Conservation (phyloP, 2,329 filamentous ascomycete species). For the Hymenoscyphus salicellus region DNA sequence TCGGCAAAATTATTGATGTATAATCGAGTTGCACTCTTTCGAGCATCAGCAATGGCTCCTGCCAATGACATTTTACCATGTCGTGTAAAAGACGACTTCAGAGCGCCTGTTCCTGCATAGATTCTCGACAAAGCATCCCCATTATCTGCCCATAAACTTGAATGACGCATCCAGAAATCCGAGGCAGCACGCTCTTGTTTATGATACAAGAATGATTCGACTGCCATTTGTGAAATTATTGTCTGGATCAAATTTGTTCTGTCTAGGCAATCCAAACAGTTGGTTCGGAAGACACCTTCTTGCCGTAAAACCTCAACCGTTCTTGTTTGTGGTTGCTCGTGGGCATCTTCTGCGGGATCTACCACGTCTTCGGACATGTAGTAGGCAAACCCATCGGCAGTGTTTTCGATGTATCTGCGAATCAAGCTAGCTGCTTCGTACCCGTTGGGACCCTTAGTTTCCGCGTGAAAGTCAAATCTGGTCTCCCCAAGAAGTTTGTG, state of each 20-base stretch:
- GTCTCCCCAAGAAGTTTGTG: slow-evolving; percentile 76
- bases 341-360: slow-evolving; percentile 40
- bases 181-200: slow-evolving; percentile 64
- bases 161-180: slow-evolving; percentile 91
- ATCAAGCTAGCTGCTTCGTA: slow-evolving; percentile 92
- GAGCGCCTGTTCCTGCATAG: slow-evolving; percentile 90
- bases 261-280: slow-evolving; percentile 93
- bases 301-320: slow-evolving; percentile 77
- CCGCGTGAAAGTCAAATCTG: slow-evolving; percentile 94
- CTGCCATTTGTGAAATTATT: slow-evolving; percentile 88
- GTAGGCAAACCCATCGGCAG: slow-evolving; percentile 87
- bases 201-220: slow-evolving; percentile 79
- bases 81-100: slow-evolving; percentile 93
- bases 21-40: slow-evolving; percentile 88
- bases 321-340: slow-evolving; percentile 38
- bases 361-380: slow-evolving; percentile 72
- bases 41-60: slow-evolving; percentile 88
- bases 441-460: slow-evolving; percentile 79
- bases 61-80: slow-evolving; percentile 94
- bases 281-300: slow-evolving; percentile 92
- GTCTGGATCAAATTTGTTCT: slow-evolving; percentile 95
- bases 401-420: slow-evolving; percentile 70
- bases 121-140: slow-evolving; percentile 92
- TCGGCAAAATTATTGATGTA: slow-evolving; percentile 99
- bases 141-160: slow-evolving; percentile 94